These are phyloP conservation scores for Fonsecaea pugnacius DNA, from an alignment of 2,329 filamentous ascomycete genomes.

Conservation along the genomic window DNA sequence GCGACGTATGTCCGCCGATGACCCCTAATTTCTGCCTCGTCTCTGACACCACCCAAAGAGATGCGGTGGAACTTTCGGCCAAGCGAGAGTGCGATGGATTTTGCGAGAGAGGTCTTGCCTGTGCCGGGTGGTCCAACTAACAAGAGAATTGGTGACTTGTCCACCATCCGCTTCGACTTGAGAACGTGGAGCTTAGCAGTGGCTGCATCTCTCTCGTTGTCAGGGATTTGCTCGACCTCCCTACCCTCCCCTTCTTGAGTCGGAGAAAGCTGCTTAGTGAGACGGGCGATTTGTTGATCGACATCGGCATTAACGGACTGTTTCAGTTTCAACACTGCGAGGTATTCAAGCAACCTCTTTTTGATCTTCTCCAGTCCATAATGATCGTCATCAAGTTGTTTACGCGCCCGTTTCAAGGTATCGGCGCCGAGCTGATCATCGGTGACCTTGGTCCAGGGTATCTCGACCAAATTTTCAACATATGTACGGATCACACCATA, in stretches of 20 bases:
- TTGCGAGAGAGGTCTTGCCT: conserved; percentile 93
- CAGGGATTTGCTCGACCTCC: conserved; percentile 56
- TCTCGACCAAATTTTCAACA: conserved; percentile 88
- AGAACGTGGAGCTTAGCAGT: conserved; percentile 74
- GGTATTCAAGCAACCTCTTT: conserved; percentile 91
- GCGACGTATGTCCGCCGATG: conserved; percentile 96
- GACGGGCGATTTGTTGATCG: conserved; percentile 70
- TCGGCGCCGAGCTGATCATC: conserved; percentile 83
- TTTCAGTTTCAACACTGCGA: conserved; percentile 94
- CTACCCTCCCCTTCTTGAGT: conserved; percentile 38
- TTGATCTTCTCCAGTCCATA: conserved; percentile 97
- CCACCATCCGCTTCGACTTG: conserved; percentile 80
- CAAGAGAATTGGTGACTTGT: conserved; percentile 94
- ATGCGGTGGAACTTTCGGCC: conserved; percentile 97
- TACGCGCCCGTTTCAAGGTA: conserved; percentile 76
- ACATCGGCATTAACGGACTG: conserved; percentile 84
- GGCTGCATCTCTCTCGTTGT: conserved; percentile 51
- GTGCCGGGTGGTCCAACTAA: conserved; percentile 92
- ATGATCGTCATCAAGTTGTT: conserved; percentile 93
- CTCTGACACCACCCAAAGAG: conserved; percentile 90
- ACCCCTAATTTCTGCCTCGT: conserved; percentile 95
- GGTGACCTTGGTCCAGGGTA: conserved; percentile 85
- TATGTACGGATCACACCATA: conserved; percentile 94
- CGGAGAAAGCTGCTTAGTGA: conserved; percentile 53
- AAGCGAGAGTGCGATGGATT: conserved; percentile 87